A percentile compares a stretch with the other conserved stretches of the same genome.
phyloP scores from a whole-genome alignment of 768 basidiomycete species.

The Kwoniella bestiolae region DNA sequence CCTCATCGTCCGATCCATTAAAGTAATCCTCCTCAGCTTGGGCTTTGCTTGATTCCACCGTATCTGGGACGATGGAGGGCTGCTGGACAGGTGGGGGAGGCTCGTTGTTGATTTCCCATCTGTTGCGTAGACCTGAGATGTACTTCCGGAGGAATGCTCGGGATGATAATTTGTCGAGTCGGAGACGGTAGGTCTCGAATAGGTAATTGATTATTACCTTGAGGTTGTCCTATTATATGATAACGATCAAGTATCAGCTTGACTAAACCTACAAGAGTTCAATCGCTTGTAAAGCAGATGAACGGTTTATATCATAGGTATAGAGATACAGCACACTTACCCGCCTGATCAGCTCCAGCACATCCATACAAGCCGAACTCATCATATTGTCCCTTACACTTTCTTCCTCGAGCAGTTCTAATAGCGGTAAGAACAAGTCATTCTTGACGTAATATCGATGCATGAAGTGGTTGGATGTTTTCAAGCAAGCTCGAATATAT shows the following conservation, averaged over 20 bases:
- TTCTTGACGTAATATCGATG: conserved; percentile 82
- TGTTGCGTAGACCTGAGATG: conserved; percentile 43
- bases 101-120: conserved; percentile 90
- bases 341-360: conserved; percentile 86
- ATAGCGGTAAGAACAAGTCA: conserved; percentile 78
- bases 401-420: conserved; percentile 82
- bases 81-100: conserved; percentile 51
- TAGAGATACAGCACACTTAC: too few species aligned
- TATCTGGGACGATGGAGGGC: conserved; percentile 6
- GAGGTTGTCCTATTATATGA: conserved; percentile 71
- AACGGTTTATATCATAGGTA: too few species aligned
- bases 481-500: conserved; percentile 83
- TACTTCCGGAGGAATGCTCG: conserved; percentile 67
- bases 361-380: conserved; percentile 92
- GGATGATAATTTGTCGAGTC: conserved; percentile 69
- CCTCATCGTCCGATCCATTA: conserved; percentile 82
- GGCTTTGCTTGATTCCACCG: conserved; percentile 35
- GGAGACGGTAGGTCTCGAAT: conserved; percentile 74
- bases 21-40: conserved; percentile 84
- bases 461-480: conserved; percentile 66
- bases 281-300: too few species aligned
- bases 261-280: too few species aligned
- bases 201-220: conserved; percentile 82
- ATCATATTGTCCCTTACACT: conserved; percentile 87
- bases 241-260: neutral